These are phyloP conservation scores for Deuterostichococcus epilithicus DNA, from an alignment of 139 green algal species.

Conservation along the genomic window DNA sequence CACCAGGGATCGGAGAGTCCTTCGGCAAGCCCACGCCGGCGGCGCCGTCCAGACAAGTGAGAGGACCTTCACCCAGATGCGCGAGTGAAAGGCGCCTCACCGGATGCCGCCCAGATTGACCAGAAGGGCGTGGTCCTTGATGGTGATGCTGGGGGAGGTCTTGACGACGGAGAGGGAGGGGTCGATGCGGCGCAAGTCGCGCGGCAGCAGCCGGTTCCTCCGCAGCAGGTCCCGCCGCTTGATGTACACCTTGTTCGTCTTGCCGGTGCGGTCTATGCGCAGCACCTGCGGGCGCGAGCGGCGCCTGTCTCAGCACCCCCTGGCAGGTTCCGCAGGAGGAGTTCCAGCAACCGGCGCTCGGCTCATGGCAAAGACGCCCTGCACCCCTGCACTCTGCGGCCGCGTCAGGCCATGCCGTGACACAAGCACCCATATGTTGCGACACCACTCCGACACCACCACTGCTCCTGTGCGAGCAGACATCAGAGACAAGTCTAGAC, in stretches of 20 bases:
- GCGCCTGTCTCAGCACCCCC: too few relatives aligned
- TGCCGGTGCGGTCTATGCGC: conserved; percentile 55
- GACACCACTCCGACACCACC: background rate
- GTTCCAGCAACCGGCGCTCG: background rate
- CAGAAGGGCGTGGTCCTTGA: conserved; percentile 85
- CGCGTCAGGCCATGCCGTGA: background rate
- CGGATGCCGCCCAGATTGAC: conserved; percentile 82
- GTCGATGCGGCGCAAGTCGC: conserved; percentile 90
- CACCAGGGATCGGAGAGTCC: too few relatives aligned
- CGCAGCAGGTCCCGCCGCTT: conserved; percentile 80
- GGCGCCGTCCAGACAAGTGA: too few relatives aligned
- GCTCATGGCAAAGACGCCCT: background rate
- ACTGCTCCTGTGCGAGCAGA: background rate
- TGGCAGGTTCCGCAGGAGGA: too few relatives aligned
- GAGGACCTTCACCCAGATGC: too few relatives aligned
- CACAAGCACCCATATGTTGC: background rate
- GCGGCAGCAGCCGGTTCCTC: conserved; percentile 75
- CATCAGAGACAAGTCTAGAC: background rate
- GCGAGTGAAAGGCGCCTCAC: conserved; percentile 25
- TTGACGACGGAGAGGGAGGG: conserved; percentile 75
- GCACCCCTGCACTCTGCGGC: background rate
- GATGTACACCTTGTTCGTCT: conserved; percentile 64
- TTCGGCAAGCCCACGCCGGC: too few relatives aligned
- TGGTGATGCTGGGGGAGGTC: conserved; percentile 70
- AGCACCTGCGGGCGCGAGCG: conserved; percentile 50